Base-by-base conservation (phyloP, 2,329 filamentous ascomycete species). In the Stemphylium beticola region DNA sequence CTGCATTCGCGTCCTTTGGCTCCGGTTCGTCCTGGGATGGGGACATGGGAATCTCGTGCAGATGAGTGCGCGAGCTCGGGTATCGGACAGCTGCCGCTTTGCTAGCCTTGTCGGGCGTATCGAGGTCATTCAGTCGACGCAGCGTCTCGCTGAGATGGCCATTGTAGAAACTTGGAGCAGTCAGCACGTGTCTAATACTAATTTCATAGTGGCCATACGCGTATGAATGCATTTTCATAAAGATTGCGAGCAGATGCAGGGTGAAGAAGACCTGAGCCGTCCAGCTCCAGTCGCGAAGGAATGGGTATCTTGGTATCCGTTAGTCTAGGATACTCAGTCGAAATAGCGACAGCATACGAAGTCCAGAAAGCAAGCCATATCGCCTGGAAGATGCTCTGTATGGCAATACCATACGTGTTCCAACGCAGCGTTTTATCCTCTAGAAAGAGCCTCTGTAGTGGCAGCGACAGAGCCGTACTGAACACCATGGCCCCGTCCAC, bases 221-320 rank as follows among this genome's bases (percentile, higher is more conserved):
- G 71, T 96, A 99, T 5, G 93, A 97, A 75, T 99, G 95, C 87
- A 98, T 95, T 81, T 99, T 99, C 95, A 99, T 99, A 45, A 97
- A 86, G 17, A 99, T 82, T 7, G 91, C 89, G 77, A 99, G 86
- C 38, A 92, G 89, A 76, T 99, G 95, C 31, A 99, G 81, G 10
- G 93, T 89, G 65, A 99, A 85, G 75, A 96, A 99, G 34, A 99
- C 95, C 72, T 98, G 95, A 2, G 93, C 88, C 0, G 95, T 99
- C 95, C 95, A 99, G 2, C 92, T 91, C 95, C 95, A 99, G 46
- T 89, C 83, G 8, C 96, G 82, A 65, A 88, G 76, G 62, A 98
- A 98, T 0, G 95, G 95, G 71, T 92, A 86, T 51, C 82, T 84
- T 49, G 61, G 31, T 17, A 47, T 31, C 11, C 10, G 46, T 60